These are phyloP conservation scores for Helichrysum umbraculigerum DNA, from an alignment of 129 eudicot species.

Conservation along the genomic window DNA sequence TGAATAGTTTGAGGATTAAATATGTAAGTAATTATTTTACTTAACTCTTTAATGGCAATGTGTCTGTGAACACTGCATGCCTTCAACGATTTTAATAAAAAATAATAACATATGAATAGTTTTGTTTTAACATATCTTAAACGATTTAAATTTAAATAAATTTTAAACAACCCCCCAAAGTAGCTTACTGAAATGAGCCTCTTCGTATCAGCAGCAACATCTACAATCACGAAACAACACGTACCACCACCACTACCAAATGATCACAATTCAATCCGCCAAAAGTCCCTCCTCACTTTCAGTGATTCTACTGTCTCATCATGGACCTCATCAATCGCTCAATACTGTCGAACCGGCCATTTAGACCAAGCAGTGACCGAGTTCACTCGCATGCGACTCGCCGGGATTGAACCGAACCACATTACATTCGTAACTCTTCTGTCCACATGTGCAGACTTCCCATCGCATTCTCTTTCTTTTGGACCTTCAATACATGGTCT, in stretches of 20 bases:
- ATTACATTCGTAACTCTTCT: constrained; percentile 66
- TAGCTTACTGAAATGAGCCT: constrained; percentile 14
- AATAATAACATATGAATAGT: no score
- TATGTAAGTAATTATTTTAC: no score
- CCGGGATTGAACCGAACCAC: constrained; percentile 66
- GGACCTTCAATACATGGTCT: constrained; percentile 59
- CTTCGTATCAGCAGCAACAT: not conserved
- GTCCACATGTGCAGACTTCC: constrained; percentile 58
- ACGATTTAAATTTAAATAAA: no score
- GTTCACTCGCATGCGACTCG: constrained; percentile 57
- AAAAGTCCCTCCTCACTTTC: not conserved
- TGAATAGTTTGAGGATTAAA: no score
- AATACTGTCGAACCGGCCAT: constrained; percentile 54
- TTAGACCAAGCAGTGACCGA: constrained; percentile 48
- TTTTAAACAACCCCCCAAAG: no score
- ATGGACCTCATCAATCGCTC: constrained; percentile 76
- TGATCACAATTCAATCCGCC: not conserved
- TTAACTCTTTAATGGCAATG: no score
- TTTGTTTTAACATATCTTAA: no score
- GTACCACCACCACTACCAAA: not conserved
- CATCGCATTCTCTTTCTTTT: constrained; percentile 32
- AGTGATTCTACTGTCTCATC: constrained; percentile 31
- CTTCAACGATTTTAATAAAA: no score
- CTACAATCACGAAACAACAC: constrained; percentile 4
- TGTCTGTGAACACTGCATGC: no score